Conservation (phyloP, 352 stramenopile genomes). For the Phytophthora cactorum region DNA sequence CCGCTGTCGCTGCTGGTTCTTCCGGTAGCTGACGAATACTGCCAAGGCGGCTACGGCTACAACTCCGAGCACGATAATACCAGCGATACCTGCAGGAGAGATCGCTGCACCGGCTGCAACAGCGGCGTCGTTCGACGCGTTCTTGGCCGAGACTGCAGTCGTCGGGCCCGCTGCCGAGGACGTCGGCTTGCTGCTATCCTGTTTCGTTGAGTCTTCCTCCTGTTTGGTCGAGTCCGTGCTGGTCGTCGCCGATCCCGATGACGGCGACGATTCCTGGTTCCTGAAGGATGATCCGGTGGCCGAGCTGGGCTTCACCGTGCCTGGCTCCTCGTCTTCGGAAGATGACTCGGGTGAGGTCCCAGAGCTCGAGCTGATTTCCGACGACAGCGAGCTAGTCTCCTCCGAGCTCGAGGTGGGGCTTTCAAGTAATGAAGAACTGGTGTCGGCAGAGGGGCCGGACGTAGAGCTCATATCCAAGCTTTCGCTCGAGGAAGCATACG, state of each 20-base stretch:
- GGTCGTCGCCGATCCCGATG: conserved; percentile 16
- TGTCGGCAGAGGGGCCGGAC: neutral
- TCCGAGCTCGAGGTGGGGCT: too few relatives aligned
- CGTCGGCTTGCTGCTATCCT: conserved; percentile 9
- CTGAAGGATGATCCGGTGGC: conserved; percentile 38
- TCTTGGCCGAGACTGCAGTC: conserved; percentile 49
- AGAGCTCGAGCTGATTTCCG: neutral
- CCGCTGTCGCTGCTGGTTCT: conserved; percentile 77
- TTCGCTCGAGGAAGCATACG: neutral
- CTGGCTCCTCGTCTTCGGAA: conserved; percentile 16
- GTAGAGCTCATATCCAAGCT: neutral
- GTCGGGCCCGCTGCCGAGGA: conserved; percentile 8
- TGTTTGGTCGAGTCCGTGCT: conserved; percentile 10
- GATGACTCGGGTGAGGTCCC: neutral
- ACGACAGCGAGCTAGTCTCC: too few relatives aligned
- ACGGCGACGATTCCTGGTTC: conserved; percentile 33
- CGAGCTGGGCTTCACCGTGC: conserved; percentile 44
- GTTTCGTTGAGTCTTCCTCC: conserved; percentile 12
- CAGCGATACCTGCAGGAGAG: conserved; percentile 58
- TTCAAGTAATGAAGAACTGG: neutral
- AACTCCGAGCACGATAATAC: conserved; percentile 63
- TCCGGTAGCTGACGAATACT: conserved; percentile 74
- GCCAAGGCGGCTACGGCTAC: conserved; percentile 59
- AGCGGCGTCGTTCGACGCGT: conserved; percentile 36
- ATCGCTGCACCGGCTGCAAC: conserved; percentile 13